Conservation (phyloP, 225 moss, liverwort and hornwort species). For the Antitrichia curtipendula region DNA sequence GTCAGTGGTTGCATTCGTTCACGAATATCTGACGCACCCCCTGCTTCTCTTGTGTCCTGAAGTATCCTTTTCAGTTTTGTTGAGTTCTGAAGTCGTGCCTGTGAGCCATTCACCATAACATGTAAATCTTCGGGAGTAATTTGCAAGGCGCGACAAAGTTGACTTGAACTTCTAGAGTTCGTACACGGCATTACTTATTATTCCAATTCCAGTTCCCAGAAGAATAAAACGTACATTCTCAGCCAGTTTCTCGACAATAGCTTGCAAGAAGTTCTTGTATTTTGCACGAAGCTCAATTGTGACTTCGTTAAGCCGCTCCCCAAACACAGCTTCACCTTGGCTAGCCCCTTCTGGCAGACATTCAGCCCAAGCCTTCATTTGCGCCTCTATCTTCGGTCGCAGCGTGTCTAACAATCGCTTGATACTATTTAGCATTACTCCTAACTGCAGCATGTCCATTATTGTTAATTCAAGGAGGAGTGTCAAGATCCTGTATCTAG, state of each 20-base stretch:
- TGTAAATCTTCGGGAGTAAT: neutral
- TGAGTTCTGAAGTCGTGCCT: conserved; percentile 80
- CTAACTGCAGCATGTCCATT: conserved; percentile 39
- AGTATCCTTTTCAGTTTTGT: conserved; percentile 93
- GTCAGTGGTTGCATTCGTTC: conserved; percentile 95
- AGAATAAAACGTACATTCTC: conserved; percentile 48
- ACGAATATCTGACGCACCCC: conserved; percentile 87
- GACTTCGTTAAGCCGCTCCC: conserved; percentile 91
- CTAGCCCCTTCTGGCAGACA: conserved; percentile 68
- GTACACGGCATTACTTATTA: neutral
- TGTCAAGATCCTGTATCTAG: neutral
- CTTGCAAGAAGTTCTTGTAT: conserved; percentile 87
- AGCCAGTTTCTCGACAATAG: conserved; percentile 91
- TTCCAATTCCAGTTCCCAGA: neutral
- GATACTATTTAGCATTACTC: conserved; percentile 85
- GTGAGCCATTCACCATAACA: neutral
- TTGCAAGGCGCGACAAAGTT: neutral
- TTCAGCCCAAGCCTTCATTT: conserved; percentile 94
- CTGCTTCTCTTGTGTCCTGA: conserved; percentile 90
- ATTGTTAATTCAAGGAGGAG: neutral
- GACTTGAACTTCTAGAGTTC: neutral
- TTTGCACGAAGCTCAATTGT: conserved; percentile 96
- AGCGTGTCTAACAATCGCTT: conserved; percentile 82
- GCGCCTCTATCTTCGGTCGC: conserved; percentile 83
- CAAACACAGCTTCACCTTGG: conserved; percentile 54